Conservation (phyloP, 139 green algal genomes). For the Tetradesmus lagerheimii region DNA sequence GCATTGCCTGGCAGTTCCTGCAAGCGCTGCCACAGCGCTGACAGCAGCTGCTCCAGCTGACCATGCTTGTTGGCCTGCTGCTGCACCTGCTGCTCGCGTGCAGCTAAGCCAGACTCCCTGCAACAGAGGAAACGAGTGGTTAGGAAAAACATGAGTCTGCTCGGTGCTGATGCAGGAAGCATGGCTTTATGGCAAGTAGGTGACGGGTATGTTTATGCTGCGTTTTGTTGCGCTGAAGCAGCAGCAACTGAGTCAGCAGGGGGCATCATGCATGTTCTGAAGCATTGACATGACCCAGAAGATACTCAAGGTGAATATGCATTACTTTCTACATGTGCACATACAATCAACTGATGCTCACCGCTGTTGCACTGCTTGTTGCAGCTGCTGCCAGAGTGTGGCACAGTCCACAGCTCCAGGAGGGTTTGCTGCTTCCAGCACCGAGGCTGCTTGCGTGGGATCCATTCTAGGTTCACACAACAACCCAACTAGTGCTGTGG, state of each 20-base stretch:
- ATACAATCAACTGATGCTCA: background rate
- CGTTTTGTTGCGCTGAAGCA: no score
- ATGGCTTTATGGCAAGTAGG: background rate
- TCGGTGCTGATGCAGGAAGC: background rate
- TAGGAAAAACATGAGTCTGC: background rate
- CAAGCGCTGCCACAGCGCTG: background rate
- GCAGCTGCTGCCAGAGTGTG: conserved; percentile 25
- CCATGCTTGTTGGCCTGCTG: conserved; percentile 4
- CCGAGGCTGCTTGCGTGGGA: background rate
- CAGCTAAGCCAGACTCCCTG: conserved; percentile 9
- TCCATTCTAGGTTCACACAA: background rate
- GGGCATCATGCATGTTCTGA: no score
- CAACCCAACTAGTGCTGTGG: background rate
- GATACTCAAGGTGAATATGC: no score
- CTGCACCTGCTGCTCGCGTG: conserved; percentile 17
- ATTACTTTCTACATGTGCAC: background rate
- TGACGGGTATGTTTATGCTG: no score
- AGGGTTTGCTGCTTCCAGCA: background rate
- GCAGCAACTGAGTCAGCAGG: no score
- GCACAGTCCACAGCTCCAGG: background rate
- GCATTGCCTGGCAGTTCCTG: background rate
- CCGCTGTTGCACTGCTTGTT: conserved; percentile 10
- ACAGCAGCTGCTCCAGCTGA: conserved; percentile 6
- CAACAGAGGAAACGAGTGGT: background rate
- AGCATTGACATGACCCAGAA: no score